A percentile compares a stretch with the other conserved stretches of the same genome.
Evolutionary conservation across 2,329 filamentous ascomycete genomes (phyloP).

Genomic region (Stachybotrys elegans): DNA sequence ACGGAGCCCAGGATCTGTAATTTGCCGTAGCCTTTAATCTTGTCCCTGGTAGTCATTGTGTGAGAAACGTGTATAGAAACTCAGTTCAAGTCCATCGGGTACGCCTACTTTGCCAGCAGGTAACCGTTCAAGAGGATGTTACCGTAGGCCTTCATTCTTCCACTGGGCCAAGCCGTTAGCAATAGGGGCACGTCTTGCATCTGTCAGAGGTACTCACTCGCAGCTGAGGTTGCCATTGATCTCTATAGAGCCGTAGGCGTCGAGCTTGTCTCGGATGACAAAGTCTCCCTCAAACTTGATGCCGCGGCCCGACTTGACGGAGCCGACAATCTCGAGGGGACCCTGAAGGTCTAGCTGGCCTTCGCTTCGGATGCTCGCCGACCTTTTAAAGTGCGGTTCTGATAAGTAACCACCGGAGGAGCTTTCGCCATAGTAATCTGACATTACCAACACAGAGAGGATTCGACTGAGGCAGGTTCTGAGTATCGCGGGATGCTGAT

Average conservation of each 20-base stretch:
- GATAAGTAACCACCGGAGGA: constrained; percentile 16
- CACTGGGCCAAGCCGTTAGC: constrained; percentile 20
- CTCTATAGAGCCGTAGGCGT: constrained; percentile 40
- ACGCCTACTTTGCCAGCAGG: constrained; percentile 29
- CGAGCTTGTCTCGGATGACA: constrained; percentile 36
- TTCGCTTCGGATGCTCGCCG: constrained; percentile 37
- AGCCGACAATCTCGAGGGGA: constrained; percentile 41
- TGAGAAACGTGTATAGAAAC: too few species aligned
- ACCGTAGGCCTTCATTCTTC: constrained; percentile 40
- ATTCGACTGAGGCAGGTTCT: neutral
- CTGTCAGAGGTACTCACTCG: constrained; percentile 27
- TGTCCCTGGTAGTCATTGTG: constrained; percentile 24
- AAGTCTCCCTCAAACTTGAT: constrained; percentile 40
- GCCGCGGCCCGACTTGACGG: constrained; percentile 39
- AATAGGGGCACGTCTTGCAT: too few species aligned
- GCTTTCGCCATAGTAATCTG: constrained; percentile 18
- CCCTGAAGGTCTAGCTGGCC: constrained; percentile 33
- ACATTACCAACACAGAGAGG: constrained; percentile 14
- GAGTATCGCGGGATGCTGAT: neutral
- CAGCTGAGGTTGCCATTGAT: constrained; percentile 37
- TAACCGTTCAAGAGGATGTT: constrained; percentile 38
- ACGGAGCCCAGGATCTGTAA: constrained; percentile 37
- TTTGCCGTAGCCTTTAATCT: constrained; percentile 42
- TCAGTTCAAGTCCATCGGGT: too few species aligned
- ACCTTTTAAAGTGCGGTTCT: constrained; percentile 21